Evolutionary conservation across 2,329 filamentous ascomycete species (phyloP).

Genomic region (Trichophyton equinum): DNA sequence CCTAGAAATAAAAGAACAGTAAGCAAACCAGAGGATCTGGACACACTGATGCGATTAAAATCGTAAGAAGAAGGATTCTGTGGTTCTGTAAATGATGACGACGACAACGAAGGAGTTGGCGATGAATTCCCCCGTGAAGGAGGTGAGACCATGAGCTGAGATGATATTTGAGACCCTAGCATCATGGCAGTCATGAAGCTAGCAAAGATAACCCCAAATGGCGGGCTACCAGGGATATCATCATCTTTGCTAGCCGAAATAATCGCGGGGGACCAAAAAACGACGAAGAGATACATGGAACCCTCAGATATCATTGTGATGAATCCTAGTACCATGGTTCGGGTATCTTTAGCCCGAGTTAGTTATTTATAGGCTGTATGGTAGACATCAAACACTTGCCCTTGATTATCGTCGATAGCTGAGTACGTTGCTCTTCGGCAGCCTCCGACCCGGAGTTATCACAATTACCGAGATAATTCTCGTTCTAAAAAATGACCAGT

Average conservation of each 20-base stretch:
- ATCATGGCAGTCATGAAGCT: slow-evolving; percentile 48
- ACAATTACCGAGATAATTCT: not conserved
- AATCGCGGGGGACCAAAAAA: slow-evolving; percentile 49
- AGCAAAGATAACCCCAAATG: slow-evolving; percentile 35
- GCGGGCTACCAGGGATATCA: slow-evolving; percentile 13
- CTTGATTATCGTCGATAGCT: not conserved
- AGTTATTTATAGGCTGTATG: not conserved
- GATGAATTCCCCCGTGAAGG: not conserved
- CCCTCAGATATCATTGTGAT: slow-evolving; percentile 45
- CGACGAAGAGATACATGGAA: slow-evolving; percentile 51
- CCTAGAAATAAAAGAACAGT: slow-evolving; percentile 30
- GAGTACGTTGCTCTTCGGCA: not conserved
- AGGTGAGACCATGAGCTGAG: slow-evolving; percentile 18
- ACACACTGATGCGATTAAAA: slow-evolving; percentile 18
- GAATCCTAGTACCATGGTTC: slow-evolving; percentile 41
- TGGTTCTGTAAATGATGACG: not conserved
- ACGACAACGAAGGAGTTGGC: not conserved
- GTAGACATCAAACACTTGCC: not conserved
- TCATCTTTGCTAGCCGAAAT: slow-evolving; percentile 27
- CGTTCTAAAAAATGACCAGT: not conserved
- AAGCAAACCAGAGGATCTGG: slow-evolving; percentile 24
- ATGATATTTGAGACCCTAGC: slow-evolving; percentile 45
- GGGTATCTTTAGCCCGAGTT: slow-evolving; percentile 26
- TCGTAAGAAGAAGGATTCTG: not conserved
- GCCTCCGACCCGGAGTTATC: not conserved